These are phyloP conservation scores for Boletus rubescentipes DNA, from an alignment of 768 basidiomycete species.

Conservation along the genomic window DNA sequence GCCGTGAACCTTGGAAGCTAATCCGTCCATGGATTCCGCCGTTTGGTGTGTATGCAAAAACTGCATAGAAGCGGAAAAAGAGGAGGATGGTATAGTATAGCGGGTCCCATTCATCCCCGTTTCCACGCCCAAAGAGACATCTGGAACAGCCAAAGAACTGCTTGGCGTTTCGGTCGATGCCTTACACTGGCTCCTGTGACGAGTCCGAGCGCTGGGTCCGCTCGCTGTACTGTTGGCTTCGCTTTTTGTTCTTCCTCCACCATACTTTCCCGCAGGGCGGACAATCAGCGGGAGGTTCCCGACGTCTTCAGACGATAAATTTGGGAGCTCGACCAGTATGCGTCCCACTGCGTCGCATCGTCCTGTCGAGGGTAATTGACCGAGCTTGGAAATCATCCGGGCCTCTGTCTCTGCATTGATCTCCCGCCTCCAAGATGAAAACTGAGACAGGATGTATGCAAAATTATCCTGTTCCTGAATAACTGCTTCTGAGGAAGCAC, in stretches of 20 bases:
- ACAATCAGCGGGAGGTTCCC: neutral
- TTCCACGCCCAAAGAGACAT: neutral
- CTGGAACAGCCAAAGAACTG: neutral
- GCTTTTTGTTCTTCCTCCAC: neutral
- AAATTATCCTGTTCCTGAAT: neutral
- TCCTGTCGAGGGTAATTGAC: neutral
- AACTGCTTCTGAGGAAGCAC: neutral
- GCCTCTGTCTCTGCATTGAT: neutral
- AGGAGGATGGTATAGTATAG: neutral
- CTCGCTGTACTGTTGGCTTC: neutral
- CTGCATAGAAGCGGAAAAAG: neutral
- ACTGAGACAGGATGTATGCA: neutral
- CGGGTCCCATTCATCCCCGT: neutral
- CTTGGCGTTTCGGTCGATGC: neutral
- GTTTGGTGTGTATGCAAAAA: neutral
- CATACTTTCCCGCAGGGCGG: neutral
- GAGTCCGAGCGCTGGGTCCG: neutral
- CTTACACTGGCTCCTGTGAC: neutral
- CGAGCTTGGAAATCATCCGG: neutral
- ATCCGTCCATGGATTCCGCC: neutral
- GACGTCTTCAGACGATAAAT: neutral
- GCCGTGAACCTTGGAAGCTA: neutral
- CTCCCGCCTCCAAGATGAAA: neutral
- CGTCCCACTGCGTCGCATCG: slow-evolving; percentile 7
- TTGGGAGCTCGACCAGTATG: neutral